Percentiles rank a stretch among this genome's conserved stretches.
These are phyloP conservation scores for Solanum lycopersicoides DNA, from an alignment of 257 asterid genomes.

Conservation along the genomic window DNA sequence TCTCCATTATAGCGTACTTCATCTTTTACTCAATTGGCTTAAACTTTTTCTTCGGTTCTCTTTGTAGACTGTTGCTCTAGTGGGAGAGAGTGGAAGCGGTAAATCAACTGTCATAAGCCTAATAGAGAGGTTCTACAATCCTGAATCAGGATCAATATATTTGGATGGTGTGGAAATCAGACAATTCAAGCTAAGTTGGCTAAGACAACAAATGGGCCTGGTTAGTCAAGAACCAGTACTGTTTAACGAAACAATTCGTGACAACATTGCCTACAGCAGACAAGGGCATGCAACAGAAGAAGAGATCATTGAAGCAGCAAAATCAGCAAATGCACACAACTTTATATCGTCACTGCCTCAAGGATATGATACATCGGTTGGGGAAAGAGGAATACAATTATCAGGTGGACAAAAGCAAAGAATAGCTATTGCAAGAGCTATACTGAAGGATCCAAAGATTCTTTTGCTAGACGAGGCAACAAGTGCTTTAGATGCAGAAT, in stretches of 20 bases:
- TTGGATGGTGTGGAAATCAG: conserved; percentile 39
- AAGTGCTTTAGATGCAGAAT: conserved; percentile 65
- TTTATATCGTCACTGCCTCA: conserved; percentile 64
- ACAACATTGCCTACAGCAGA: conserved; percentile 62
- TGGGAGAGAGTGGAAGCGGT: conserved; percentile 84
- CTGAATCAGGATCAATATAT: conserved; percentile 37
- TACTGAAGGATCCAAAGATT: conserved; percentile 50
- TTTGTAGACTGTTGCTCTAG: conserved; percentile 64
- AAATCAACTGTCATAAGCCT: conserved; percentile 65
- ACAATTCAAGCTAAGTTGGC: conserved; percentile 50
- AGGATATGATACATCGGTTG: conserved; percentile 60
- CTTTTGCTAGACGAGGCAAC: conserved; percentile 74
- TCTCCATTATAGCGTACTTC: not conserved
- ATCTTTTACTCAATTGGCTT: not conserved
- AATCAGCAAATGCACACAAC: conserved; percentile 56
- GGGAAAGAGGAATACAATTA: conserved; percentile 60
- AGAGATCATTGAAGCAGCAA: conserved; percentile 53
- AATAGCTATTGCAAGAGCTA: conserved; percentile 63
- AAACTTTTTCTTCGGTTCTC: not conserved
- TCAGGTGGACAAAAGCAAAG: conserved; percentile 80
- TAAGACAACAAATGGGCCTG: conserved; percentile 70
- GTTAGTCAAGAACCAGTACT: conserved; percentile 86
- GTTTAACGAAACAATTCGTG: conserved; percentile 64
- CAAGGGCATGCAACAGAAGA: conserved; percentile 47
- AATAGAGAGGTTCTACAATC: conserved; percentile 64